Base-by-base conservation (phyloP, 768 basidiomycete genomes). In the Mycena alexandri region DNA sequence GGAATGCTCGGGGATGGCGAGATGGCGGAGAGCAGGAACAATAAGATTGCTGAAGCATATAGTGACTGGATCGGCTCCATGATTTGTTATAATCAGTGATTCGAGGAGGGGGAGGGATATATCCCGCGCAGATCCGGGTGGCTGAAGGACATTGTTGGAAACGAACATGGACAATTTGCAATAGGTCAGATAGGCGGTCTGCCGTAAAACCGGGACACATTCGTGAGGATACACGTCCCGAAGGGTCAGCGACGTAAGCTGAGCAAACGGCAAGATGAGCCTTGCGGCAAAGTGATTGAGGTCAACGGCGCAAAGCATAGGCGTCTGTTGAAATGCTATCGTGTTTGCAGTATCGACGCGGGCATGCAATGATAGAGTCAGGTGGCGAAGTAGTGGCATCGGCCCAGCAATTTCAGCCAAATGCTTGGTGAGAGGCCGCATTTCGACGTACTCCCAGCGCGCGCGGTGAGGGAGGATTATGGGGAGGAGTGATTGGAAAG, bases 231-330 rank as follows among this genome's bases (percentile, higher is more conserved):
- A 3, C 5, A 41, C 19, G 0, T 11, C 22, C 5, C 12, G 14
- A 34, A 61, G 19, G 0, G 48, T 61, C 17, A 61, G 41, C 2
- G 50, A 61, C 2, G 60, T 61, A n/a, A 61, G 29, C 38, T 61
- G 60, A 17, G 24, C 14, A 50, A 36, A 53, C 16, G 60, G 60
- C 5, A 61, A 38, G 11, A 41, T 8, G 22, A 19, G 22, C 17
- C 11, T 11, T 8, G 14, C 4, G 2, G 47, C 22, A 22, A n/a
- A 8, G 19, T 42, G 0, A 3, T 33, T 12, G 50, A 53, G 24
- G 7, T 36, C 4, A 8, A 29, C 60, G 22, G 50, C 13, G 17
- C 41, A 38, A 0, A 61, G 38, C 16, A 7, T 16, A 21, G 60
- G 60, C 9, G 25, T 41, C 1, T 52, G 19, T 8, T 5, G 22